Evolutionary conservation across 768 basidiomycete genomes (phyloP), one percentile per base, ranked within the genome.

Genomic region (Agrocybe chaxingu): DNA sequence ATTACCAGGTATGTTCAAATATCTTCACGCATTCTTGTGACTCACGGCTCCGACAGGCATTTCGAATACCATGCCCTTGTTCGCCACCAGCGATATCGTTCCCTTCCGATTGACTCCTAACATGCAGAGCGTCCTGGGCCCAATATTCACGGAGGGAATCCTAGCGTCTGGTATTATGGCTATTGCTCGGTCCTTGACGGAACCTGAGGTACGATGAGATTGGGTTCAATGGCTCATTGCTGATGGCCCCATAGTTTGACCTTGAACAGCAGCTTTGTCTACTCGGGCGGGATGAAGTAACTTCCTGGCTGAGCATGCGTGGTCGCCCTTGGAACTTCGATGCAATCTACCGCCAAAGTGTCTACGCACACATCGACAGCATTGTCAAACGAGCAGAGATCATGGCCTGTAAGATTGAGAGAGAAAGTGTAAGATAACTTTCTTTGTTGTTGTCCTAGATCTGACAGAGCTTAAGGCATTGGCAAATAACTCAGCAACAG

Each of bases 101-200:
- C 97, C 97, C 0, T 99, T 99, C 88, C 87, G 97, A 34, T 82
- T 96, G 56, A 98, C 97, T 3, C 94, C 94, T 3, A 98, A 97
- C 68, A 82, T 99, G 74, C 97, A 99, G 68, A 78, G 81, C 55
- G 95, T 99, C 73, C 70, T 98, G 34, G 92, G 92, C 1, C 87
- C 89, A 1, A 80, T 92, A 47, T 87, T 90, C 37, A 89, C 85
- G 1, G 97, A 99, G 66, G 97, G 96, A 7, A 70, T 97, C 34
- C 72, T 99, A 37, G 84, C 91, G 0, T 80, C 89, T 7, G 85
- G 89, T 3, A 84, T 96, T 45, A 88, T 97, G 78, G 89, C 94
- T 2, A 93, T 99, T 46, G 94, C 86, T 4, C 81, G 93, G 43
- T 87, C 87, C 53, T 74, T 99, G 41, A 93, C 92, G 3, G 88